phyloP scores from a whole-genome alignment of 768 basidiomycete species.

The Mycena indigotica region DNA sequence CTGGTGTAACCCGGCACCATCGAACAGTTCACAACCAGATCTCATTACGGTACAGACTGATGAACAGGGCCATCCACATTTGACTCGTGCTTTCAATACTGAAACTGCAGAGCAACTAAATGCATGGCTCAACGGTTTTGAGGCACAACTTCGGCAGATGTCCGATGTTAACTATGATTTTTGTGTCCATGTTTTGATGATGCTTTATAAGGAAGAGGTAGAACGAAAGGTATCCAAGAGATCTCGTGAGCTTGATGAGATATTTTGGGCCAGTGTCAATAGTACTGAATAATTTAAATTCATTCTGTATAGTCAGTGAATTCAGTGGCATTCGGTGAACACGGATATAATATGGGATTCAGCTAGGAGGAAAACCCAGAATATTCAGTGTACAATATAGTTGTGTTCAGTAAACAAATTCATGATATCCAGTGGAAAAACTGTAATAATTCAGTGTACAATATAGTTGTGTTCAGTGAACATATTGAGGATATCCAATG shows the following conservation, averaged over 20 bases:
- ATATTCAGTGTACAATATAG: not conserved
- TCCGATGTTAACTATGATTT: conserved; percentile 19
- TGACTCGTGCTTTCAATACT: conserved; percentile 21
- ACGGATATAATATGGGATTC: too few species aligned
- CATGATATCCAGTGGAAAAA: not conserved
- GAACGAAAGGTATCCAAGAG: conserved; percentile 9
- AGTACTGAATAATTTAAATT: not conserved
- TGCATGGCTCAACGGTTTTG: conserved; percentile 22
- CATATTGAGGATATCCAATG: not conserved
- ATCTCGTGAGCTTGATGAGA: not conserved
- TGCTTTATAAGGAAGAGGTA: conserved; percentile 18
- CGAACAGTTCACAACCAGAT: conserved; percentile 24
- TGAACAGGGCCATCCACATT: conserved; percentile 5
- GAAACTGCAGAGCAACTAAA: conserved; percentile 27
- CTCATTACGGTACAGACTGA: conserved; percentile 8
- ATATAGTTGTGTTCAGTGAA: not conserved
- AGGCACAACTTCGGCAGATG: conserved; percentile 23
- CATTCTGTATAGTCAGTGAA: not conserved
- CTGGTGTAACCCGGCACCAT: conserved; percentile 21
- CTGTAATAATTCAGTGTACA: not conserved
- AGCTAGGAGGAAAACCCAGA: not conserved
- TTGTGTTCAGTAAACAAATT: not conserved
- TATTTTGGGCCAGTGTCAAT: not conserved
- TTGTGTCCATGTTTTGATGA: conserved; percentile 19
- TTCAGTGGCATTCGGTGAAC: not conserved